These are phyloP conservation scores for Castanea crenata DNA, from an alignment of 306 rosid genomes.

Conservation along the genomic window DNA sequence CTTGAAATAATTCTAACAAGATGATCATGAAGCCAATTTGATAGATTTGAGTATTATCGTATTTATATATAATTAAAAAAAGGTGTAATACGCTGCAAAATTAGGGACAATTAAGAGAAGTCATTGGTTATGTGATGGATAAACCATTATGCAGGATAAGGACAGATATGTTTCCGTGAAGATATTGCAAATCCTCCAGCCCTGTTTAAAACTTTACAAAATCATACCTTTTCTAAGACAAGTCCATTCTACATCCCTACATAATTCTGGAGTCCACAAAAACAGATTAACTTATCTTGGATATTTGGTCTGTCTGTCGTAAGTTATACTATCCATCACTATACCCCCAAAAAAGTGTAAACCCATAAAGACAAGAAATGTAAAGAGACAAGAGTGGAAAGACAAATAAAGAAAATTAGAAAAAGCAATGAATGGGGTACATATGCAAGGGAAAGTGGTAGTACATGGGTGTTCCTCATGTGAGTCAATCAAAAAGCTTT, in stretches of 20 bases:
- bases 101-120: slow-evolving; percentile 20
- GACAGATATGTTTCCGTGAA: slow-evolving; percentile 30
- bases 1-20: neutral
- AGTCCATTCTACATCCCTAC: slow-evolving; percentile 38
- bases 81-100: neutral
- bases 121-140: slow-evolving; percentile 15
- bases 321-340: slow-evolving; percentile 25
- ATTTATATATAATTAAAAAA: too few relatives aligned
- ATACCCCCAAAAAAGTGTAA: slow-evolving; percentile 31
- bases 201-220: slow-evolving; percentile 30
- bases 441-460: slow-evolving; percentile 23
- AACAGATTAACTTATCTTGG: slow-evolving; percentile 39
- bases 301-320: slow-evolving; percentile 29
- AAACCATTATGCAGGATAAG: slow-evolving; percentile 27
- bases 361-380: slow-evolving; percentile 28
- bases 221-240: slow-evolving; percentile 55
- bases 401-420: slow-evolving; percentile 30
- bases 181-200: slow-evolving; percentile 39
- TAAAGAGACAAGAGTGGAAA: slow-evolving; percentile 36
- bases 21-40: neutral
- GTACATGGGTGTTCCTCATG: slow-evolving; percentile 33
- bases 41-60: too few relatives aligned
- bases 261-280: slow-evolving; percentile 32
- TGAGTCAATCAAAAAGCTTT: slow-evolving; percentile 46
- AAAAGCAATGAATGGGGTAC: slow-evolving; percentile 33